A percentile compares a stretch with the other conserved stretches of the same genome.
Conservation (phyloP, 352 stramenopile species). For the Pythium plurisporium region DNA sequence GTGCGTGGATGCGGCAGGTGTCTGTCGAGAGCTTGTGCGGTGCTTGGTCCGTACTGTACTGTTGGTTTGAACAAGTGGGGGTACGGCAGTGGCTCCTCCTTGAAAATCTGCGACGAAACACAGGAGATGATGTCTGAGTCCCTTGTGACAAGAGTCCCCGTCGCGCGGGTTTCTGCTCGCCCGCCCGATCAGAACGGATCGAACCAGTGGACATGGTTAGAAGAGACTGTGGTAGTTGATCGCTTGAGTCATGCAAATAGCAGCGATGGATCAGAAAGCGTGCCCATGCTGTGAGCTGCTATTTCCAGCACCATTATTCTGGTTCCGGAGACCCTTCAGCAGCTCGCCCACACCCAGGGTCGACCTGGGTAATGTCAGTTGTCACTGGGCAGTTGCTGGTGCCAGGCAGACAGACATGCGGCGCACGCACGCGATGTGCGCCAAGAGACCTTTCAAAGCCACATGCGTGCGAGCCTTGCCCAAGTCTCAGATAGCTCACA, state of each 20-base stretch:
- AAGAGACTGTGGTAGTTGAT: too few relatives aligned
- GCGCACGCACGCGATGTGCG: slow-evolving; percentile 20
- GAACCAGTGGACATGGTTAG: slow-evolving; percentile 2
- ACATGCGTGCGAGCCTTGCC: slow-evolving; percentile 10
- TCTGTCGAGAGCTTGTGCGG: background rate
- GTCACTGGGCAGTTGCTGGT: background rate
- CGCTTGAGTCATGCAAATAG: too few relatives aligned
- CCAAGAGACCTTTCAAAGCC: slow-evolving; percentile 6
- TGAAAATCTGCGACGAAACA: background rate
- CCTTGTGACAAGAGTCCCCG: background rate
- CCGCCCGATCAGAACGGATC: slow-evolving; percentile 15
- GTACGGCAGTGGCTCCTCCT: background rate
- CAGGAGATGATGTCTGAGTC: background rate
- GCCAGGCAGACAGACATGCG: too few relatives aligned
- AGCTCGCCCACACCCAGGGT: too few relatives aligned
- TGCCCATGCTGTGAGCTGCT: too few relatives aligned
- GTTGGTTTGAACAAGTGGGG: background rate
- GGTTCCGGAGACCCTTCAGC: background rate
- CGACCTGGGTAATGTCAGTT: too few relatives aligned
- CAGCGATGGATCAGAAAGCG: too few relatives aligned
- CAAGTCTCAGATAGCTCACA: slow-evolving; percentile 1
- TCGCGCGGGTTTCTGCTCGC: background rate
- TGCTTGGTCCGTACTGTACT: slow-evolving; percentile 4
- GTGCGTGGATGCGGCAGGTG: background rate
- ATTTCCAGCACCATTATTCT: background rate